Base-by-base conservation (phyloP, 768 basidiomycete genomes). In the Rhodotorula graminis region DNA sequence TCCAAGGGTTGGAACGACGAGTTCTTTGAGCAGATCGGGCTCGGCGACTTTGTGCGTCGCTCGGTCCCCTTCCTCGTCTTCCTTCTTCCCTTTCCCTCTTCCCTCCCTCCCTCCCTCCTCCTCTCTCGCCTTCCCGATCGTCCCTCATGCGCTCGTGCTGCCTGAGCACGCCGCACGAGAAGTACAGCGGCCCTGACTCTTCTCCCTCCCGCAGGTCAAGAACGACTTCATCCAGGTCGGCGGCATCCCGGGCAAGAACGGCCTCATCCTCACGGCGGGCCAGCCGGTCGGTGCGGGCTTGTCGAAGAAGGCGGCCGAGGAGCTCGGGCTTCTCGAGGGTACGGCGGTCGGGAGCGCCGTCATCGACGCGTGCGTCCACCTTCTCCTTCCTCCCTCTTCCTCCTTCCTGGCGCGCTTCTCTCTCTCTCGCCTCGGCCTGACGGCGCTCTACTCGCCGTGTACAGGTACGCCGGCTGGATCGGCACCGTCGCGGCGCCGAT, bases 281-380 rank as follows among this genome's bases (percentile, higher is more conserved):
- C 84, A 90, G 78, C 93, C 92, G 3, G 88, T 98, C 2, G 94
- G 93, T 0, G 82, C 84, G 10, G 96, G 95, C 1, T 84, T 99
- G 56, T 89, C 88, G 29, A 86, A 86, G 80, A 78, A 82, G 58
- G 90, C 93, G 10, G 95, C 95, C 0, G 84, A 86, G 64, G 92
- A 97, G 77, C 84, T 97, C 31, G 94, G 95, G 0, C 81, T 99
- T 47, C 76, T 86, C 7, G 88, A 88, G 77, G 93, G 95, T 15
- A 97, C 91, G 0, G 87, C 93, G 4, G 92, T 98, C 40, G 95
- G 95, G 21, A 94, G 92, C 76, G 95, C 88, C 29, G 86, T 98
- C 55, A 97, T 99, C 75, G 96, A 99, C 77, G 96, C 93, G 88
- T 94, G 65, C 46, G 71, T 69, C 15, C 25, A 75, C 25, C 40